Evolutionary conservation across 129 eudicot genomes (phyloP), one percentile per base, ranked within the genome.

Genomic region (Tanacetum coccineum): DNA sequence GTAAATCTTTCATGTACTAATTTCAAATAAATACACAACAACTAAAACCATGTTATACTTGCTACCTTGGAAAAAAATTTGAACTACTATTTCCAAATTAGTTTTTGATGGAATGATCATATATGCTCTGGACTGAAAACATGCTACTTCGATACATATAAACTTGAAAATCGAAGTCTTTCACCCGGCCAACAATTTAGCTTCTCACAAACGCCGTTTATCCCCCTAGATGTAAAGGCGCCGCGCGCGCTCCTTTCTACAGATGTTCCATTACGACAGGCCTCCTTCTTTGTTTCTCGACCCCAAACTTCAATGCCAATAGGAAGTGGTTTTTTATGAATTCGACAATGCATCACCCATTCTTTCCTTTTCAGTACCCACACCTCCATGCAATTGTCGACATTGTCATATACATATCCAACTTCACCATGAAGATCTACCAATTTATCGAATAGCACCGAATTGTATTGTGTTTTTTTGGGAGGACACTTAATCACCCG

Each of bases 381-480:
- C 53, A 55, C 73, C 22, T 36, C 53, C 3, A 32, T 7, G 1
- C 3, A 12, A 14, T 1, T 3, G 13, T 36, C 10, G 3, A 13
- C 42, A 2, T 39, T 21, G 21, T 54, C 1, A 54, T 20, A 54
- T 12, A 40, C 63, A 1, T 17, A 68, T 19, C 73, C 54, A 20
- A 68, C 53, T 19, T 54, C 64, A 39, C 73, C 53, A 2, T 42
- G 2, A 18, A 68, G 28, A 54, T 40, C 64, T 13, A 68, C 64
- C 73, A 68, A 6, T 1, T 40, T 4, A 42, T 39, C 53, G 0
- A 1, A 12, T 4, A 53, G 0, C 11, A 9, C 40, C 25, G 25
- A 22, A 22, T 22, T 1, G 25, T 22, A 40, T n/a, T 3, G 0
- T n/a, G 9, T 3, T 63, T 13, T 42, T 4, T 10, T 21, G 13